Base-by-base conservation (phyloP, 192 early-diverging fungal species). In the Backusella tuberculispora region DNA sequence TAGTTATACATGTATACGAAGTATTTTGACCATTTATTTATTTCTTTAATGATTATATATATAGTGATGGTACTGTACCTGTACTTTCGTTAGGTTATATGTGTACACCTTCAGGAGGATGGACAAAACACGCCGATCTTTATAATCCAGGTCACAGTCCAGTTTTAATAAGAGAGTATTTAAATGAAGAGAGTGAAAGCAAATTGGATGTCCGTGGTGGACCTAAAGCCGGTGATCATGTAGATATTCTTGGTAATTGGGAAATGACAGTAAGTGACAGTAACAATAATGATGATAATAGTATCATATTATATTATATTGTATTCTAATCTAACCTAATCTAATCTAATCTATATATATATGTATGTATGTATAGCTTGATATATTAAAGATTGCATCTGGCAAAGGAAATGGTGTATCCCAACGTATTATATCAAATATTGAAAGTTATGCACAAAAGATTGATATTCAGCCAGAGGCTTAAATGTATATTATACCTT, bases 31-130 rank as follows among this genome's bases (percentile, higher is more conserved):
- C 63, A 73, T 53, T 37, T 15, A 53, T 42, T 29, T n/a, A 73
- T 53, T 37, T 15, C 45, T 42, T 29, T n/a, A 46, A 13, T 17
- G 29, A 14, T 42, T 10, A 14, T 43, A 47, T 17, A 24, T 76
- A 78, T 71, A 94, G 95, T 40, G 95, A 97, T 76, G 94, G 92
- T 14, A 97, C 95, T 0, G 95, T 97, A 3, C 95, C 95, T 0
- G 78, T 97, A 24, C 66, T 97, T 29, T 95, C 93, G 5, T 82
- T 91, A 4, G 50, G 94, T 5, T 95, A 95, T 79, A 97, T 97
- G 95, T 95, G 95, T 72, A 85, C 85, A 14, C 82, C 86, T 19
- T 79, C 73, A n/a, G 78, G 78, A 5, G 95, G 91, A 14, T 97
- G 95, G 95, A 87, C 85, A 45, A 88, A 92, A 76, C 78, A 84